phyloP scores from a whole-genome alignment of 371 early-diverging fungal species.

The Mortierella sp. region DNA sequence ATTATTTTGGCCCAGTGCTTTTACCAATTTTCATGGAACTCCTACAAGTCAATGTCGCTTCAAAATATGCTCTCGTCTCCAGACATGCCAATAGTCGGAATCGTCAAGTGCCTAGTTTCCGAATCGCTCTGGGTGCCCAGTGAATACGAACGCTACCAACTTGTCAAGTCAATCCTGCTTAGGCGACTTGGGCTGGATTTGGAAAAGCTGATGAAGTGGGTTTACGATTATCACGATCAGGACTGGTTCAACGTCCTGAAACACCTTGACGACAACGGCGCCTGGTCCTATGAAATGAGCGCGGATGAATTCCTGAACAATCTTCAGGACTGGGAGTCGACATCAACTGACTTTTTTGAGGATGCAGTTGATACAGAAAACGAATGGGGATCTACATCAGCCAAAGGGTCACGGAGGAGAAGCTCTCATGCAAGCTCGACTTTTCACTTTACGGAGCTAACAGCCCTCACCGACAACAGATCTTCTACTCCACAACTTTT shows the following conservation, averaged over 20 bases:
- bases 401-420: constrained; percentile 30
- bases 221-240: constrained; percentile 33
- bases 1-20: constrained; percentile 48
- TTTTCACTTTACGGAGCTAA: constrained; percentile 6
- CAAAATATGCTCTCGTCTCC: constrained; percentile 48
- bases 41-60: constrained; percentile 28
- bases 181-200: constrained; percentile 27
- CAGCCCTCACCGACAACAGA: too few relatives aligned
- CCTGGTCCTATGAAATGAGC: constrained; percentile 30
- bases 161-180: constrained; percentile 45
- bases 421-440: constrained; percentile 29
- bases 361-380: constrained; percentile 44
- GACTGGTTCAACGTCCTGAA: constrained; percentile 46
- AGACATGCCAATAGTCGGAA: constrained; percentile 44
- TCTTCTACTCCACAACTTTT: too few relatives aligned
- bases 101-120: constrained; percentile 32
- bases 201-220: constrained; percentile 38
- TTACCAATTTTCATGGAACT: constrained; percentile 49
- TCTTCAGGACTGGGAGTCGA: constrained; percentile 49
- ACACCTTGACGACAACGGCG: constrained; percentile 40
- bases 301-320: constrained; percentile 36
- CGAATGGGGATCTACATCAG: constrained; percentile 34
- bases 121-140: constrained; percentile 49
- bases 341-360: constrained; percentile 38
- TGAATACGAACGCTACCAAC: constrained; percentile 49